These are phyloP conservation scores for Leccinum subgranulosum DNA, from an alignment of 768 basidiomycete species.

Conservation along the genomic window DNA sequence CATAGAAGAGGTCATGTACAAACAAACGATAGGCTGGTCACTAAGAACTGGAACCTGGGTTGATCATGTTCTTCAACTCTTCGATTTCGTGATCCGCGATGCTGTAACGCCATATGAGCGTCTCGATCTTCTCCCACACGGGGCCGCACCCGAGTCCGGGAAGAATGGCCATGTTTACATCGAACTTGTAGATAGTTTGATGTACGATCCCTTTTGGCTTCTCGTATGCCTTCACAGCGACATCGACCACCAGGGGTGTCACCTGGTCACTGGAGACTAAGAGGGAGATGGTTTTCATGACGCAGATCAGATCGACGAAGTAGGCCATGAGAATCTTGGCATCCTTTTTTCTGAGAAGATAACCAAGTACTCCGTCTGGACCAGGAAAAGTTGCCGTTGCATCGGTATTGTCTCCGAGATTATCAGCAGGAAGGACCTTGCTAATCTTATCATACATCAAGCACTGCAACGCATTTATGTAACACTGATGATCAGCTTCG, in stretches of 20 bases:
- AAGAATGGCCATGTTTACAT: no score
- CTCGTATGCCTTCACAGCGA: not conserved
- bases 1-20: no score
- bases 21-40: no score
- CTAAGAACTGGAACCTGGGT: no score
- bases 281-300: not conserved
- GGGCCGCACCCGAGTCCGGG: no score
- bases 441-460: not conserved
- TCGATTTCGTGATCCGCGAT: no score
- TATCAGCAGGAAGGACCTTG: not conserved
- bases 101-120: no score
- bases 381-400: not conserved
- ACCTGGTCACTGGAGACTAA: not conserved
- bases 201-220: no score
- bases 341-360: not conserved
- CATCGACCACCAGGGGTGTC: not conserved
- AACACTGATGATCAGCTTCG: not conserved
- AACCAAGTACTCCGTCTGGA: not conserved
- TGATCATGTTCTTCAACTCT: no score
- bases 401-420: not conserved
- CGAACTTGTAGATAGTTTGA: no score
- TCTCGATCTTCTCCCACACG: no score
- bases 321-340: not conserved
- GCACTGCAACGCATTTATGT: not conserved
- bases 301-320: not conserved